phyloP scores from a whole-genome alignment of 257 asterid genomes.

The Nicotiana tabacum region DNA sequence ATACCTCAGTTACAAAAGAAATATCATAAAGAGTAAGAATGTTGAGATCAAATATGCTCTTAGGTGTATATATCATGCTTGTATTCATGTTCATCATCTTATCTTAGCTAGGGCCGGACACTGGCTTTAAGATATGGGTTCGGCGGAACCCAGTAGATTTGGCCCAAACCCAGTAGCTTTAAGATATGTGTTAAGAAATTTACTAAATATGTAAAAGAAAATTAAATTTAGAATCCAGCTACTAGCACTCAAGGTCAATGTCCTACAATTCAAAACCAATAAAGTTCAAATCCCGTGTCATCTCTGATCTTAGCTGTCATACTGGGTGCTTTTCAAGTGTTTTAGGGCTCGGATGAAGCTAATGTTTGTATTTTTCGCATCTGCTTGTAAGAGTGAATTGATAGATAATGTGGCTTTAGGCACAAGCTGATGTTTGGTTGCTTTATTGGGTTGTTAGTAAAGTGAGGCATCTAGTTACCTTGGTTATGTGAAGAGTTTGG shows the following conservation, averaged over 20 bases:
- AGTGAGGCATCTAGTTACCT: not conserved
- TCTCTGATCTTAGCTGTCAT: not conserved
- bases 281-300: too few relatives aligned
- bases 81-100: not conserved
- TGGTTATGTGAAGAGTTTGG: not conserved
- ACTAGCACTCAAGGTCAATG: too few relatives aligned
- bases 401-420: not conserved
- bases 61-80: not conserved
- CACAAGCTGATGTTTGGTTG: not conserved
- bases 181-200: too few relatives aligned
- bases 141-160: too few relatives aligned
- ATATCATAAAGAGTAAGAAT: not conserved
- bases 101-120: too few relatives aligned
- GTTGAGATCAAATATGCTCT: not conserved
- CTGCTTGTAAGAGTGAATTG: not conserved
- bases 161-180: too few relatives aligned
- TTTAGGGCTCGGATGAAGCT: not conserved
- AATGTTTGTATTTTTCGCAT: not conserved
- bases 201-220: too few relatives aligned
- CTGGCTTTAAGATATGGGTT: too few relatives aligned
- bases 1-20: not conserved
- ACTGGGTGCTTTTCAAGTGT: not conserved
- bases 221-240: too few relatives aligned
- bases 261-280: too few relatives aligned
- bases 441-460: not conserved